Evolutionary conservation across 169 alveolate genomes (phyloP).

Genomic region (Plasmodium gonderi): DNA sequence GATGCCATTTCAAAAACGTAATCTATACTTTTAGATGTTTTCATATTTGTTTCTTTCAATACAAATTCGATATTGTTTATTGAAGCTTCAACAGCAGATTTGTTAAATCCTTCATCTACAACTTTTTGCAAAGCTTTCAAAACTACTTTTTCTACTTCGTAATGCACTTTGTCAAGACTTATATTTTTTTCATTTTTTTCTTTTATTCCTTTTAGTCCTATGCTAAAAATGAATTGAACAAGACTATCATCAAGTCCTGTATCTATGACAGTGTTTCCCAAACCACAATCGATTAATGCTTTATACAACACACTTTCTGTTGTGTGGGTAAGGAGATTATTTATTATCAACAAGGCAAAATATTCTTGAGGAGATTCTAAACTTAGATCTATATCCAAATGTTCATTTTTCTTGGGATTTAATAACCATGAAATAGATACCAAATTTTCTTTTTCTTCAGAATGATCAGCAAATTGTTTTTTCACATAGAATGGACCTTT

Average conservation of each 20-base stretch:
- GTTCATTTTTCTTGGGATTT: slow-evolving; percentile 49
- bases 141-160: slow-evolving; percentile 78
- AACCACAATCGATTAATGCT: slow-evolving; percentile 72
- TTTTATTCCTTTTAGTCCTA: slow-evolving; percentile 69
- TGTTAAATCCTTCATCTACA: slow-evolving; percentile 80
- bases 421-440: slow-evolving; percentile 60
- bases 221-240: slow-evolving; percentile 36
- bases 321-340: slow-evolving; percentile 40
- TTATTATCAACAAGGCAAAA: slow-evolving; percentile 54
- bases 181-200: slow-evolving; percentile 40
- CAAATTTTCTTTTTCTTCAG: slow-evolving; percentile 72
- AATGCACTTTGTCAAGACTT: slow-evolving; percentile 57
- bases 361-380: slow-evolving; percentile 61
- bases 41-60: slow-evolving; percentile 76
- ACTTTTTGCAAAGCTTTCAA: slow-evolving; percentile 74
- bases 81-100: slow-evolving; percentile 84
- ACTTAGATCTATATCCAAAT: slow-evolving; percentile 30
- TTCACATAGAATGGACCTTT: slow-evolving; percentile 66
- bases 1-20: slow-evolving; percentile 54
- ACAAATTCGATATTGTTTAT: slow-evolving; percentile 81
- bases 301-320: slow-evolving; percentile 65
- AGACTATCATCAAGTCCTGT: slow-evolving; percentile 77
- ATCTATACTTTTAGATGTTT: slow-evolving; percentile 63
- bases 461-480: slow-evolving; percentile 55
- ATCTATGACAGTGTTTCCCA: slow-evolving; percentile 80